Evolutionary conservation across 148 eudicot species (phyloP).

Genomic region (Nepenthes mirabilis): DNA sequence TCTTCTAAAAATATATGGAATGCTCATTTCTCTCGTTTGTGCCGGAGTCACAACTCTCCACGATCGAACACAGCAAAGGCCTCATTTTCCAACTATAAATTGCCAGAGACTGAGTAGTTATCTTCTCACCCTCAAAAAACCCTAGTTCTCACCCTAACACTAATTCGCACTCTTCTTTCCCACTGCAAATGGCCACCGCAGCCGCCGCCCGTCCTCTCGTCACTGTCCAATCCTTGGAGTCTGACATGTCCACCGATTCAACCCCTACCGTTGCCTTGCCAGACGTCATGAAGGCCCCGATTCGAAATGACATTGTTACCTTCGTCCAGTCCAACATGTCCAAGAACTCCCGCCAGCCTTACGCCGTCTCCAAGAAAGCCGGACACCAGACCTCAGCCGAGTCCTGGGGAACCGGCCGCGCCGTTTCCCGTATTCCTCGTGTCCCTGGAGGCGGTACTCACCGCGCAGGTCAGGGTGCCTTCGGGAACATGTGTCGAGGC

Average conservation of each 20-base stretch:
- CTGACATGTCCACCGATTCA: slow-evolving; percentile 30
- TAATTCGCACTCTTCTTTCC: not conserved
- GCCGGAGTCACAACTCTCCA: no score
- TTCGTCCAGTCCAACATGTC: slow-evolving; percentile 28
- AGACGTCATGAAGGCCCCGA: slow-evolving; percentile 26
- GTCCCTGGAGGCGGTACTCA: slow-evolving; percentile 31
- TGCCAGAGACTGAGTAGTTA: no score
- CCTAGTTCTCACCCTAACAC: not conserved
- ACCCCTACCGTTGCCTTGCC: slow-evolving; percentile 18
- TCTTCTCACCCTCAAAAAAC: not conserved
- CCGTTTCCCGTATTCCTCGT: slow-evolving; percentile 33
- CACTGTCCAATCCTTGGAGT: slow-evolving; percentile 19
- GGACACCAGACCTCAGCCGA: slow-evolving; percentile 38
- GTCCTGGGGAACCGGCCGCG: slow-evolving; percentile 38
- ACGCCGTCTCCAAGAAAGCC: slow-evolving; percentile 25
- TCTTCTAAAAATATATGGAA: no score
- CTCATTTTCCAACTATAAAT: no score
- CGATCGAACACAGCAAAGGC: no score
- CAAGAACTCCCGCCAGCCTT: slow-evolving; percentile 31
- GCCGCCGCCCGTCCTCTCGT: slow-evolving; percentile 31
- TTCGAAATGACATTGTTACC: slow-evolving; percentile 28
- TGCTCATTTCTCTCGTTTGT: no score
- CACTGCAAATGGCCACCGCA: slow-evolving; percentile 12
- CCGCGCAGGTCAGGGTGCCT: slow-evolving; percentile 28
- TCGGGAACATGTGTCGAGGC: slow-evolving; percentile 27